Evolutionary conservation across 2,329 filamentous ascomycete species (phyloP).

Genomic region (Exophiala sp.): DNA sequence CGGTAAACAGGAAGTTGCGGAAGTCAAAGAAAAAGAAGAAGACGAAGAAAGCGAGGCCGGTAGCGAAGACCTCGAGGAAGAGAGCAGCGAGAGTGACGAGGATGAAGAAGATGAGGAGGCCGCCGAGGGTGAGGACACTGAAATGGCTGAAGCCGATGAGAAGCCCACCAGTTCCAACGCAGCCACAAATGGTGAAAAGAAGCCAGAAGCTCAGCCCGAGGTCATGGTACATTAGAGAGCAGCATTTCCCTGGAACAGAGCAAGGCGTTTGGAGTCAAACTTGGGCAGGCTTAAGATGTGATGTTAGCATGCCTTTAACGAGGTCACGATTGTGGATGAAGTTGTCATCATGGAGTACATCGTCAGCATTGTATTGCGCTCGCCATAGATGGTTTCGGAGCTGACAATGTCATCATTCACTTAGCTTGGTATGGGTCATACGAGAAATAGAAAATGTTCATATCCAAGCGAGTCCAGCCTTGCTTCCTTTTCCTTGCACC

Average conservation of each 20-base stretch:
- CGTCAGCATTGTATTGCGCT: not conserved
- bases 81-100: slow-evolving; percentile 69
- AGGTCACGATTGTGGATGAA: not conserved
- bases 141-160: slow-evolving; percentile 52
- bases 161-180: slow-evolving; percentile 27
- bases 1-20: slow-evolving; percentile 74
- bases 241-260: slow-evolving; percentile 1
- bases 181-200: slow-evolving; percentile 30
- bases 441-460: no score
- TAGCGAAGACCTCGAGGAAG: slow-evolving; percentile 74
- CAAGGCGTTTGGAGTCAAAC: slow-evolving; percentile 17
- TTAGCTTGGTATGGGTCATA: not conserved
- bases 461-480: no score
- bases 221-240: slow-evolving; percentile 45
- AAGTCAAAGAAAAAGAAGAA: slow-evolving; percentile 58
- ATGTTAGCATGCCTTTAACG: slow-evolving; percentile 4
- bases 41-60: slow-evolving; percentile 69
- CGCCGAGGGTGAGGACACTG: slow-evolving; percentile 50
- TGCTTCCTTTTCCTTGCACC: no score
- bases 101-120: slow-evolving; percentile 65
- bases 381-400: not conserved
- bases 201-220: slow-evolving; percentile 36
- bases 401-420: not conserved
- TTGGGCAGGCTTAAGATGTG: not conserved
- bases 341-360: not conserved